phyloP scores from a whole-genome alignment of 768 basidiomycete species.

The Hericium erinaceus region DNA sequence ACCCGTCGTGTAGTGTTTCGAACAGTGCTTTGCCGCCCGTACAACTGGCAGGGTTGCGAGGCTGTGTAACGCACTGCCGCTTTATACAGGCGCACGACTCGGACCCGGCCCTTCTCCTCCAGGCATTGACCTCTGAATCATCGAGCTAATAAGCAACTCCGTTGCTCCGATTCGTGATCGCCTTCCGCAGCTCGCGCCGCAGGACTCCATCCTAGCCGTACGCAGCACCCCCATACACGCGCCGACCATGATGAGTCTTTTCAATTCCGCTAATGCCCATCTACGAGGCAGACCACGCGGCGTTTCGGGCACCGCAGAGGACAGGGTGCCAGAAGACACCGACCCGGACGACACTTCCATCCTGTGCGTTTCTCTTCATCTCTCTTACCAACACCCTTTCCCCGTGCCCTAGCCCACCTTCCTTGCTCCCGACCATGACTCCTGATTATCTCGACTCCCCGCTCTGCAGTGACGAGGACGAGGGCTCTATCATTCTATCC shows the following conservation, averaged over 20 bases:
- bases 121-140: too few relatives aligned
- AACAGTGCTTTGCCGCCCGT: too few relatives aligned
- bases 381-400: conserved; percentile 64
- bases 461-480: conserved; percentile 70
- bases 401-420: conserved; percentile 83
- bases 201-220: too few relatives aligned
- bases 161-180: too few relatives aligned
- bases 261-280: conserved; percentile 27
- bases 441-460: conserved; percentile 18
- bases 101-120: too few relatives aligned
- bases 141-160: too few relatives aligned
- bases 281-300: conserved; percentile 52
- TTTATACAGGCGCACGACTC: too few relatives aligned
- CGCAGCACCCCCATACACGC: too few relatives aligned
- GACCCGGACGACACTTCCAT: conserved; percentile 87
- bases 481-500: conserved; percentile 82
- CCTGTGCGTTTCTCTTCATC: conserved; percentile 46
- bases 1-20: too few relatives aligned
- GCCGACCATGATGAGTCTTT: conserved; percentile 64
- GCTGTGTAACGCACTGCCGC: too few relatives aligned
- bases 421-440: conserved; percentile 79
- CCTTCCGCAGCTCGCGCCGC: too few relatives aligned
- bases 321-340: conserved; percentile 70
- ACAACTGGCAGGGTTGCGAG: too few relatives aligned
- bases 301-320: conserved; percentile 40